Evolutionary conservation across 257 asterid genomes (phyloP).

Genomic region (Nicotiana attenuata): DNA sequence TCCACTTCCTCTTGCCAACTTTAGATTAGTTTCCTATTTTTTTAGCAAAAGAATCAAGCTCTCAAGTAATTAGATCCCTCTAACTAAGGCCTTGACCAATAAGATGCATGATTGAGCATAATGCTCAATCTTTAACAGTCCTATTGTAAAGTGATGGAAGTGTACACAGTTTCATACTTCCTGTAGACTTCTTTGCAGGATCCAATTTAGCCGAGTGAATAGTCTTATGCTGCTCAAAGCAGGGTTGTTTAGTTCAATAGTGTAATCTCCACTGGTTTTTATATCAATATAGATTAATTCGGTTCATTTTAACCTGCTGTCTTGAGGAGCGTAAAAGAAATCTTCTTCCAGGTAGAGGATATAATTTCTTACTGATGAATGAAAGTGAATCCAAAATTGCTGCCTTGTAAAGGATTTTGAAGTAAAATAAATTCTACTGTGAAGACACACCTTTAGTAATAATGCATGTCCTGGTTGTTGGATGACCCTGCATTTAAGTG

Average conservation of each 20-base stretch:
- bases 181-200: background rate
- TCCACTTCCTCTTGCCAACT: constrained; percentile 21
- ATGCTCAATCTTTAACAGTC: background rate
- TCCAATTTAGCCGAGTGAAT: background rate
- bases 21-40: background rate
- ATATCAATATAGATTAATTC: background rate
- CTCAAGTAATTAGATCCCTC: background rate
- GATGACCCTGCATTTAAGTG: background rate
- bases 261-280: background rate
- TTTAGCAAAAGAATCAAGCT: background rate
- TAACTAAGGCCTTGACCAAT: background rate
- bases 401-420: background rate
- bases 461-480: background rate
- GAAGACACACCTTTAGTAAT: background rate
- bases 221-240: background rate
- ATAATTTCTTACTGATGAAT: background rate
- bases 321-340: background rate
- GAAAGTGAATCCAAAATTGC: background rate
- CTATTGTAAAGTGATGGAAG: background rate
- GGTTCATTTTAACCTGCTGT: background rate
- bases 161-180: background rate
- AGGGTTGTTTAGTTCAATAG: background rate
- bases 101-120: background rate
- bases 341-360: background rate
- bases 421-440: background rate